Percentiles rank a stretch among this genome's conserved stretches.
Evolutionary conservation across 495 filamentous ascomycete genomes (phyloP).

Genomic region (Xylaria nigripes): DNA sequence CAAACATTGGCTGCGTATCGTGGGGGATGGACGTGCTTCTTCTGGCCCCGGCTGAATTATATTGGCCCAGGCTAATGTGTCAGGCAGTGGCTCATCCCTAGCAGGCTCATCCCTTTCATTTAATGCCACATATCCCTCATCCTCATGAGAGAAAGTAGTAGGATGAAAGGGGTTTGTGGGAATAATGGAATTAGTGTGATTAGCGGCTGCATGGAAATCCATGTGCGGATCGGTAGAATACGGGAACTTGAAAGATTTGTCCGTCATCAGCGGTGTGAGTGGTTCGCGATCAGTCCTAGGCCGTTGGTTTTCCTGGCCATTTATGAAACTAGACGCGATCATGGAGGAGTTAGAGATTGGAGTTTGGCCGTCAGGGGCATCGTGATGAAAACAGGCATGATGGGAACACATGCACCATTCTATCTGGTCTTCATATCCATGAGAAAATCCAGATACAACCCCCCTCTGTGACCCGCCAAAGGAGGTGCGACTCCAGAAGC

Average conservation of each 20-base stretch:
- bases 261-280: constrained; percentile 36
- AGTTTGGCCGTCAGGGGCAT: constrained; percentile 25
- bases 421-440: constrained; percentile 27
- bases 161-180: too few relatives aligned
- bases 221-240: constrained; percentile 23
- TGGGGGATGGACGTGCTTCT: constrained; percentile 24
- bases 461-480: constrained; percentile 17
- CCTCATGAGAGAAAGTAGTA: constrained; percentile 19
- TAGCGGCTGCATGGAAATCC: constrained; percentile 27
- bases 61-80: constrained; percentile 43
- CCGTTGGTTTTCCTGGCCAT: constrained; percentile 40
- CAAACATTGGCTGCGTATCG: constrained; percentile 46
- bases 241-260: constrained; percentile 29
- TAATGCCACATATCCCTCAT: constrained; percentile 16
- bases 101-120: constrained; percentile 16
- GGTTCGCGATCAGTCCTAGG: constrained; percentile 34
- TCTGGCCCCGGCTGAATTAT: constrained; percentile 31
- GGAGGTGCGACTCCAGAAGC: constrained; percentile 51
- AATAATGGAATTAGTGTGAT: too few relatives aligned
- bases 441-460: constrained; percentile 19
- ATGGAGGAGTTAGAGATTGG: constrained; percentile 12
- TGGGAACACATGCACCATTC: constrained; percentile 61
- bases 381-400: constrained; percentile 64
- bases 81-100: constrained; percentile 37
- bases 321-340: constrained; percentile 11